These are phyloP conservation scores for Neofusicoccum umdonicola DNA, from an alignment of 2,329 filamentous ascomycete genomes.

Conservation along the genomic window DNA sequence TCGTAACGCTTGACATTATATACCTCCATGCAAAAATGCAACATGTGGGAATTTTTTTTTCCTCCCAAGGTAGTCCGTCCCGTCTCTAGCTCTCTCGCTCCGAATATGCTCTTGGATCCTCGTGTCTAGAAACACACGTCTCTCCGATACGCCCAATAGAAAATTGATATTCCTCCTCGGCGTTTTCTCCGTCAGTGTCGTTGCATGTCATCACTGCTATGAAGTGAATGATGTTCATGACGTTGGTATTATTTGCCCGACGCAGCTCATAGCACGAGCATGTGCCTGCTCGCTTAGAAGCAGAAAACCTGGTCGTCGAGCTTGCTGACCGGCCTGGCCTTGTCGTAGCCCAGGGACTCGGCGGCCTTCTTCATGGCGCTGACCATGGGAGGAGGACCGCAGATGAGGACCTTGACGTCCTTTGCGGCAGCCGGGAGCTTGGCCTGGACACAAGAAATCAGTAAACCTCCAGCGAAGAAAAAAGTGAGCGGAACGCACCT, in stretches of 20 bases:
- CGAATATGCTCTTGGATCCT: not conserved
- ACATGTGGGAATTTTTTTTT: not conserved
- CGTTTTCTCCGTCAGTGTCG: not conserved
- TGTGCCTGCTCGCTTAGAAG: constrained; percentile 57
- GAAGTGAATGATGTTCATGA: not conserved
- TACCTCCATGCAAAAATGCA: not conserved
- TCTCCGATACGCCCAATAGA: not conserved
- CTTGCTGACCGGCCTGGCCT: constrained; percentile 94
- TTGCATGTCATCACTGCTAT: not conserved
- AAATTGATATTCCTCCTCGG: not conserved
- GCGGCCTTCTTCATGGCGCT: constrained; percentile 95
- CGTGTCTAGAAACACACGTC: not conserved
- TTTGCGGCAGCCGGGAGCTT: constrained; percentile 76
- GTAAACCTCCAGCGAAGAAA: not conserved
- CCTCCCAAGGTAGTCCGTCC: not conserved
- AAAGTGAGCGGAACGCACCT: constrained; percentile 52
- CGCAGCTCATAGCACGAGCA: not conserved
- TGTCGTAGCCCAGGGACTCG: constrained; percentile 83
- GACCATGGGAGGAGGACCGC: constrained; percentile 95
- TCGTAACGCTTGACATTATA: not conserved
- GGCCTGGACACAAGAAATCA: constrained; percentile 53
- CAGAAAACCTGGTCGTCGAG: constrained; percentile 97
- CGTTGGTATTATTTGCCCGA: not conserved
- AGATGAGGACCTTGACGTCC: constrained; percentile 92
- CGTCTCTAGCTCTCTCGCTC: not conserved